Evolutionary conservation across 352 stramenopile genomes (phyloP).

Genomic region (Peronospora destructor): DNA sequence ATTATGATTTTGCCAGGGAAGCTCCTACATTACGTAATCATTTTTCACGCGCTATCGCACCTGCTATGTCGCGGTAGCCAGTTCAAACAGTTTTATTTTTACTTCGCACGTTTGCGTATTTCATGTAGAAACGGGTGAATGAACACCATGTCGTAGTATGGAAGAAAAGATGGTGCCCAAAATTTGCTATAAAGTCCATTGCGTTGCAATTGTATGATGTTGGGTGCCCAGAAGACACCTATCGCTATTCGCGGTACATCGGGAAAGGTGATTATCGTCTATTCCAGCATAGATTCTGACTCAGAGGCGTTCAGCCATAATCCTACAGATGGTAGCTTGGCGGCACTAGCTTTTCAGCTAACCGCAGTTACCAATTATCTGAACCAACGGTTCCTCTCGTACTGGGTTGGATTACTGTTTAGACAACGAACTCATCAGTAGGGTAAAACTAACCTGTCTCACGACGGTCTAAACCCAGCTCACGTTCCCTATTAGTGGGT

Average conservation of each 20-base stretch:
- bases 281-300: conserved; percentile 88
- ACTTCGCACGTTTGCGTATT: too few relatives aligned
- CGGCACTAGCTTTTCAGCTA: conserved; percentile 87
- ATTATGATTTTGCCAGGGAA: too few relatives aligned
- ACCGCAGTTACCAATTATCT: conserved; percentile 86
- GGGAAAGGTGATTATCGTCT: too few relatives aligned
- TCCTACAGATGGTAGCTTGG: conserved; percentile 10
- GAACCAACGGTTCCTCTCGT: too few relatives aligned
- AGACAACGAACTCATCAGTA: conserved; percentile 21
- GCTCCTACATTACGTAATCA: too few relatives aligned
- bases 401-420: conserved; percentile 87
- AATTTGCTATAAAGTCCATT: too few relatives aligned
- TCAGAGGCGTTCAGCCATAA: conserved; percentile 20
- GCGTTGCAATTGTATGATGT: conserved; percentile 36
- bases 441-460: conserved; percentile 23
- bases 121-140: too few relatives aligned
- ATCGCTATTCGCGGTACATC: conserved; percentile 58
- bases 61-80: too few relatives aligned
- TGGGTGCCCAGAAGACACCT: conserved; percentile 23
- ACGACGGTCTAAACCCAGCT: conserved; percentile 19
- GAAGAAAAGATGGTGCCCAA: too few relatives aligned
- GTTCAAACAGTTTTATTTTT: too few relatives aligned
- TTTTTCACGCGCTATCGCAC: too few relatives aligned
- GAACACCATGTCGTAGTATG: too few relatives aligned
- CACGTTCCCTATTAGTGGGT: conserved; percentile 21